A percentile compares a stretch with the other conserved stretches of the same genome.
Evolutionary conservation across 106 monocot species (phyloP).

Genomic region (Vanilla planifolia): DNA sequence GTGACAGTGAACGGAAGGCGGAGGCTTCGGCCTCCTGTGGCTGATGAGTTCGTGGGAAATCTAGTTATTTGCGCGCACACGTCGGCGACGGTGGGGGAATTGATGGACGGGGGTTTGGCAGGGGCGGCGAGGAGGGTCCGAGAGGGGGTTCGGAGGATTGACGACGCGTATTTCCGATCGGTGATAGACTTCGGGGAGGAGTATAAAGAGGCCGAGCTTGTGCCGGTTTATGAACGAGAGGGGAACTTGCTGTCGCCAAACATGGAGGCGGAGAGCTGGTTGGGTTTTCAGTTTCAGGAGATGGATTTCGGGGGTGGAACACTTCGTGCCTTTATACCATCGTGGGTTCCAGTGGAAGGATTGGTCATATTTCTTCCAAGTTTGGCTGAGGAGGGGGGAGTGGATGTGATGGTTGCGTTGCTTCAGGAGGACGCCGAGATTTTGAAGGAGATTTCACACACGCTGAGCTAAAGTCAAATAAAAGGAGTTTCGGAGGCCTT

Average conservation of each 20-base stretch:
- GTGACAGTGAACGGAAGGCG: slow-evolving; percentile 39
- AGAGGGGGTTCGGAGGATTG: slow-evolving; percentile 15
- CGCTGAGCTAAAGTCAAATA: not conserved
- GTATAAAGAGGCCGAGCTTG: slow-evolving; percentile 28
- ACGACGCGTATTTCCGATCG: slow-evolving; percentile 38
- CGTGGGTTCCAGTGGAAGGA: slow-evolving; percentile 40
- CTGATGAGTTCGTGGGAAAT: slow-evolving; percentile 40
- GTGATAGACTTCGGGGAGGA: slow-evolving; percentile 46
- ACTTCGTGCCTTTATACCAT: slow-evolving; percentile 19
- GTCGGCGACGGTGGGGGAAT: slow-evolving; percentile 13
- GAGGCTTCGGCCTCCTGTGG: slow-evolving; percentile 21
- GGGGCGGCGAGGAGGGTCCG: slow-evolving; percentile 23
- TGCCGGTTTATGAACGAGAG: slow-evolving; percentile 16
- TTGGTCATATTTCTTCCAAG: slow-evolving; percentile 31
- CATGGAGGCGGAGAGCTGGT: slow-evolving; percentile 55
- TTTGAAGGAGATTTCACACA: slow-evolving; percentile 34
- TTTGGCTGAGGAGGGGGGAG: slow-evolving; percentile 17
- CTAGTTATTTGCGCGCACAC: slow-evolving; percentile 31
- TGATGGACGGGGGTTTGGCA: slow-evolving; percentile 11
- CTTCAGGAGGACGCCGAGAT: slow-evolving; percentile 18
- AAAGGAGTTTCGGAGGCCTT: too few relatives aligned
- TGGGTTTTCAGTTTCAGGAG: slow-evolving; percentile 50
- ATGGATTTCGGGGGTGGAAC: slow-evolving; percentile 52
- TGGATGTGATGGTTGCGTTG: slow-evolving; percentile 34
- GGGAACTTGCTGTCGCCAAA: slow-evolving; percentile 32